Evolutionary conservation across 2,329 filamentous ascomycete genomes (phyloP).

Genomic region (Trichoderma simmonsii): DNA sequence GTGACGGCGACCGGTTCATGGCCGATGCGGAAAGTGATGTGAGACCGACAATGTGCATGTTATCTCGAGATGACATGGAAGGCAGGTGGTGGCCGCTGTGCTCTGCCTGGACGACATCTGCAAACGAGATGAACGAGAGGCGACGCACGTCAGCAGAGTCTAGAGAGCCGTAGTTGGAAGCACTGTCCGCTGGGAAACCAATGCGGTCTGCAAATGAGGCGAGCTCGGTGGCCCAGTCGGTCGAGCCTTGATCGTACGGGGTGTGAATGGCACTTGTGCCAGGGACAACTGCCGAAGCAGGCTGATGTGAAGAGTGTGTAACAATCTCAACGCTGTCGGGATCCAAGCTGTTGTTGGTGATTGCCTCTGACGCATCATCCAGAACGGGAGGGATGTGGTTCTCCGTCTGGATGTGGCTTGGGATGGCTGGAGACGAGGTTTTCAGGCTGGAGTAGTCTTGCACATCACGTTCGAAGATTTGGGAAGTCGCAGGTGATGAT

Average conservation of each 20-base stretch:
- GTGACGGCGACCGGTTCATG: conserved; percentile 71
- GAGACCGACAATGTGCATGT: conserved; percentile 65
- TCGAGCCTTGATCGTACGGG: conserved; percentile 42
- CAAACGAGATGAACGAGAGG: conserved; percentile 93
- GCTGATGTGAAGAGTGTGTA: conserved; percentile 79
- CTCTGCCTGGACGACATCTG: conserved; percentile 87
- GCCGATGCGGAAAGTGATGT: conserved; percentile 54
- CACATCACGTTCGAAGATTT: conserved; percentile 93
- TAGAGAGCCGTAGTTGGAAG: conserved; percentile 73
- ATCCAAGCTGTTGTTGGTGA: conserved; percentile 80
- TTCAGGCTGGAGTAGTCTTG: conserved; percentile 70
- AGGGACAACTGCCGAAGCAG: conserved; percentile 66
- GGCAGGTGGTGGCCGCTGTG: conserved; percentile 58
- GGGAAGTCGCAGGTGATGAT: conserved; percentile 71
- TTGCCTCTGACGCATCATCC: conserved; percentile 86
- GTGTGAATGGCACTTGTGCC: conserved; percentile 38
- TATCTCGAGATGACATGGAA: conserved; percentile 59
- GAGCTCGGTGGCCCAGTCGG: conserved; percentile 57
- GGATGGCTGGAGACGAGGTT: conserved; percentile 80
- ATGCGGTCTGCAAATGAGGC: conserved; percentile 50
- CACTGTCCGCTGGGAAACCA: conserved; percentile 52
- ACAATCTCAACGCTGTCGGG: conserved; percentile 91
- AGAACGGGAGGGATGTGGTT: conserved; percentile 90
- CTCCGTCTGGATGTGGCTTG: conserved; percentile 88
- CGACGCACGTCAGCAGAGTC: conserved; percentile 75